Evolutionary conservation across 306 rosid genomes (phyloP), one percentile per base, ranked within the genome.

Genomic region (Acacia acuminata): DNA sequence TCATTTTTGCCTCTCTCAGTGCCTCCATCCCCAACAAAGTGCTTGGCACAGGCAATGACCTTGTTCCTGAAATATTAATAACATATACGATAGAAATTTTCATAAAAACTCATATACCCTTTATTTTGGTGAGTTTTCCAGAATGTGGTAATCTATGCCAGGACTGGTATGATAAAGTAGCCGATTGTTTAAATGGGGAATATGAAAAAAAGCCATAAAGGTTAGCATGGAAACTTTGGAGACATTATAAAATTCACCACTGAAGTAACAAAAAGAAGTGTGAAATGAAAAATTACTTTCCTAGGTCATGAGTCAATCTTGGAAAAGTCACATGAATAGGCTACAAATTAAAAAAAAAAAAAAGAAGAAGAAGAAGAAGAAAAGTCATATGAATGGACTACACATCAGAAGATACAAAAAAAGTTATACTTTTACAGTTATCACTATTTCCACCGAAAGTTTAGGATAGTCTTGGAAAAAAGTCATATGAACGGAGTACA

Each of bases 11-110:
- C 99, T 77, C 88, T 88, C 27, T 90, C 75, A 7, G 98, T 95
- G 71, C 97, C 99, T 74, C 97, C 99, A 80, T 95, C 99, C 45
- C 99, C 98, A 24, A 93, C 94, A 87, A 93, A 95, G 91, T 95
- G 98, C 85, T 95, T 94, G 55, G 98, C 97, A 86, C 98, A 95
- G 25, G 98, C 97, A 50, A 92, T 87, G 27, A 88, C 91, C 32
- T 90, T 93, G 88, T 85, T 92, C 88, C 98, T 93, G 96, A 70
- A 80, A 69, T 43, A 78, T 75, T 88, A 38, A 70, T 44, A 25
- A 36, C 30, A 34, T 81, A 82, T 53, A 25, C 8, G 30, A 9
- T n/a, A 56, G 22, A n/a, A 7, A 64, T 66, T 25, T 56, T 45
- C 50, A 40, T 65, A n/a, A 2, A 19, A 65, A 34, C 42, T 27